These are phyloP conservation scores for Stygiomarasmius scandens DNA, from an alignment of 1,284 basidiomycete species.

Conservation along the genomic window DNA sequence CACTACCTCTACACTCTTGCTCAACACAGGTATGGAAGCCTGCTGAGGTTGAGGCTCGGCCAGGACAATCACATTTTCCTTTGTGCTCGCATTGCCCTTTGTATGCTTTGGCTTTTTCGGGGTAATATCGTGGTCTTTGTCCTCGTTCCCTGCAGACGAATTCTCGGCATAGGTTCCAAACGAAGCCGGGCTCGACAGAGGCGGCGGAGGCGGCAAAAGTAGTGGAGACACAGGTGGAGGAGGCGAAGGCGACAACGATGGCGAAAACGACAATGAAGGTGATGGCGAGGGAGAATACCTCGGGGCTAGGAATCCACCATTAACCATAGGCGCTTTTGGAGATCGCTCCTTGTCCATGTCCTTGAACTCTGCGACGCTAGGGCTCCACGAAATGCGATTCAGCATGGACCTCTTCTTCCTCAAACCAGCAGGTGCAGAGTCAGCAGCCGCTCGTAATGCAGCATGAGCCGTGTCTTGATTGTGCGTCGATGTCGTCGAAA, in stretches of 20 bases:
- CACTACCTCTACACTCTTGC: neutral
- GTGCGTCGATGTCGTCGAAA: neutral
- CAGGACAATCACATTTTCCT: neutral
- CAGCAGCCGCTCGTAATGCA: constrained; percentile 14
- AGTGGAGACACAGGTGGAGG: neutral
- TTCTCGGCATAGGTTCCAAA: neutral
- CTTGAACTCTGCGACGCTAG: constrained; percentile 3
- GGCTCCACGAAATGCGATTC: constrained; percentile 16
- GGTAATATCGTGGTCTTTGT: neutral
- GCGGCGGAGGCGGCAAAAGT: neutral
- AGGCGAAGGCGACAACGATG: neutral
- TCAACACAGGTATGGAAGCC: neutral
- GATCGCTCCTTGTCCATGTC: neutral
- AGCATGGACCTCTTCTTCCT: constrained; percentile 17
- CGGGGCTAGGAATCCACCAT: neutral
- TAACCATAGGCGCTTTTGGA: neutral
- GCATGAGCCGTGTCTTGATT: constrained; percentile 5
- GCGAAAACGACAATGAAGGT: neutral
- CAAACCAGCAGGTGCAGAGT: constrained; percentile 11
- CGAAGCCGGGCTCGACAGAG: neutral
- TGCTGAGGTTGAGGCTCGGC: neutral
- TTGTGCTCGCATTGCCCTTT: neutral
- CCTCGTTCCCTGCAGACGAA: neutral
- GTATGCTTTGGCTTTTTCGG: neutral
- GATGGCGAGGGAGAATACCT: neutral